These are phyloP conservation scores for Puya raimondii DNA, from an alignment of 176 grass and related monocot species.

Conservation along the genomic window DNA sequence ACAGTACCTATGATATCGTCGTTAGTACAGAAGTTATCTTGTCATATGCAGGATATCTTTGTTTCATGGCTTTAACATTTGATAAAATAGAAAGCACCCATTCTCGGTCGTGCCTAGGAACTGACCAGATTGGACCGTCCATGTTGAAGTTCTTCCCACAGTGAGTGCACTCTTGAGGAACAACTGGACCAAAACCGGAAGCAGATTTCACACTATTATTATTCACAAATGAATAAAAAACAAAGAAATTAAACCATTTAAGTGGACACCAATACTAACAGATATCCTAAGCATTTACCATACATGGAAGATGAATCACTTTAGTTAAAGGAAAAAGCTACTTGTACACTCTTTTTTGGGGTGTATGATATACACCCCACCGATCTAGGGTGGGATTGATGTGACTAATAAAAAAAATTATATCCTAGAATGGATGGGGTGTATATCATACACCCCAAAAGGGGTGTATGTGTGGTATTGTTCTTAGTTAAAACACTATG, in stretches of 20 bases:
- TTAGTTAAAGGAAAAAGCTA: no score
- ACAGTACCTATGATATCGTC: conserved; percentile 62
- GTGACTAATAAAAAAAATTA: no score
- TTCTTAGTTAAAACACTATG: conserved; percentile 28
- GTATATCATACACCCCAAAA: no score
- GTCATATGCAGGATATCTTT: conserved; percentile 76
- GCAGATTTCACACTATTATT: conserved; percentile 76
- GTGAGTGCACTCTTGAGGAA: conserved; percentile 77
- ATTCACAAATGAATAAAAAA: conserved; percentile 25
- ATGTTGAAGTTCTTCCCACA: conserved; percentile 91
- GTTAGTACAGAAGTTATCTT: conserved; percentile 80
- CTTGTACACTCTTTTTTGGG: no score
- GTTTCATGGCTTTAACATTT: conserved; percentile 52
- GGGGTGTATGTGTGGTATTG: no score
- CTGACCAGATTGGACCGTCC: conserved; percentile 91
- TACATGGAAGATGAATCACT: not conserved
- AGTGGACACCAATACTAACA: not conserved
- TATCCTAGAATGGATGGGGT: no score
- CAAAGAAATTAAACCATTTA: conserved; percentile 25
- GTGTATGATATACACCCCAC: no score
- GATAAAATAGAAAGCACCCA: conserved; percentile 77
- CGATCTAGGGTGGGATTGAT: no score
- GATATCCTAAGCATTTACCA: not conserved
- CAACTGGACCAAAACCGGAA: conserved; percentile 77
- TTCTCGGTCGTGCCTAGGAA: conserved; percentile 87